Base-by-base conservation (phyloP, 1,139 yeast species). In the Sugiyamaella paludigena region DNA sequence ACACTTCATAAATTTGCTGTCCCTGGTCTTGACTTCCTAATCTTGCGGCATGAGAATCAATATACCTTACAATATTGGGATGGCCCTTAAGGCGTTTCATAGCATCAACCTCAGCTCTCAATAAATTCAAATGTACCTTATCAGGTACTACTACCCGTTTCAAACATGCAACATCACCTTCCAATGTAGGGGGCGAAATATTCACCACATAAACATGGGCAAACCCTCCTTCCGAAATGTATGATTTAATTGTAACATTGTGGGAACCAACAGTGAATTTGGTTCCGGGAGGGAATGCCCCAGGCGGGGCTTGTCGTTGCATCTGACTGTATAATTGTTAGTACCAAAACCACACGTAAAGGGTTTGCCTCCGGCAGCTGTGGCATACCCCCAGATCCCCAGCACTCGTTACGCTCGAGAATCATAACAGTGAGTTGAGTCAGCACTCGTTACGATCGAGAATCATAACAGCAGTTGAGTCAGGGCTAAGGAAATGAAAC, bases 21-120 rank as follows among this genome's bases (percentile, higher is more conserved):
- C 50, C 37, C 15, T 39, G 36, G 31, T 38, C 35, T 34, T 27
- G 28, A 26, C 43, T 39, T 12, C 68, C 62, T 53, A 73, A 68
- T 58, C 96, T 74, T n/a, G 95, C 81, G 4, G 98, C 98, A 70
- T 92, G 96, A 2, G 96, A 87, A 68, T 94, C 98, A 54, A 86
- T 87, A 64, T 92, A 94, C 26, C 85, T 80, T 10, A 94, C 98
- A 56, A 92, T 83, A 61, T 86, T 83, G 26, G 80, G 78, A 57
- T 85, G 80, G 1, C 94, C 95, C 49, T 83, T 73, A 47, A 92
- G 73, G 43, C 94, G 76, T 65, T 89, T 53, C 94, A 85, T 85
- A 13, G 87, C 91, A 56, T 85, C 92, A 26, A 85, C 94, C 64
- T 85, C 95, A 52, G 84, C 84, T 40, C 94, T 68, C 52, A 85